Evolutionary conservation across 306 rosid species (phyloP).

Genomic region (Cucurbita pepo): DNA sequence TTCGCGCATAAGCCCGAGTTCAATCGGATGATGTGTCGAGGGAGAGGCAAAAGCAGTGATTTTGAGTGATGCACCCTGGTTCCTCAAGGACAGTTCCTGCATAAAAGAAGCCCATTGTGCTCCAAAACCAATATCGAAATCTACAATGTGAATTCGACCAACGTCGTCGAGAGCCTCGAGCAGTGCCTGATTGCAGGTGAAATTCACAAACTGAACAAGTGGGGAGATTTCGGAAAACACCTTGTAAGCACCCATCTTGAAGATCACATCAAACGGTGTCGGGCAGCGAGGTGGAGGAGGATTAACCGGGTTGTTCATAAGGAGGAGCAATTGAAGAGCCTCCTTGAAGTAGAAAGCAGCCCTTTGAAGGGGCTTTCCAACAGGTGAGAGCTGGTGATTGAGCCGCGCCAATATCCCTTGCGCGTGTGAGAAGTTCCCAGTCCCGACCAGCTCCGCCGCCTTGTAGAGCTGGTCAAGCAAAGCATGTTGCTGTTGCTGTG

Average conservation of each 20-base stretch:
- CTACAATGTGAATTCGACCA: conserved; percentile 26
- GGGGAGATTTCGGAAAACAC: conserved; percentile 32
- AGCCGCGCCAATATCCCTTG: conserved; percentile 51
- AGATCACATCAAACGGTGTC: conserved; percentile 24
- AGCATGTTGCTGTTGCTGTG: conserved; percentile 17
- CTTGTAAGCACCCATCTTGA: conserved; percentile 40
- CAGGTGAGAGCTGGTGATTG: conserved; percentile 42
- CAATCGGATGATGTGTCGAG: conserved; percentile 20
- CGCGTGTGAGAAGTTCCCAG: conserved; percentile 29
- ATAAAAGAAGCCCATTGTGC: conserved; percentile 40
- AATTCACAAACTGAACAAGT: conserved; percentile 28
- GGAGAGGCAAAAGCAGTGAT: conserved; percentile 34
- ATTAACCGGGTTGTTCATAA: conserved; percentile 13
- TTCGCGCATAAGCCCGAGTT: conserved; percentile 25
- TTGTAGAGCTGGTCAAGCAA: conserved; percentile 32
- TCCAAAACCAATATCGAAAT: conserved; percentile 36
- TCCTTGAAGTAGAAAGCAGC: conserved; percentile 45
- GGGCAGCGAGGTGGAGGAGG: conserved; percentile 17
- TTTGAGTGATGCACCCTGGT: conserved; percentile 15
- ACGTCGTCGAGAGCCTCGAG: conserved; percentile 18
- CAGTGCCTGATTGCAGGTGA: conserved; percentile 33
- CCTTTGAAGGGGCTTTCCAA: conserved; percentile 36
- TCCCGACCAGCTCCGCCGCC: conserved; percentile 33
- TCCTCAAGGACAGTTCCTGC: conserved; percentile 28
- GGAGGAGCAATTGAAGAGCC: conserved; percentile 28